Conservation (phyloP, 257 asterid species). For the Solanum piurae region DNA sequence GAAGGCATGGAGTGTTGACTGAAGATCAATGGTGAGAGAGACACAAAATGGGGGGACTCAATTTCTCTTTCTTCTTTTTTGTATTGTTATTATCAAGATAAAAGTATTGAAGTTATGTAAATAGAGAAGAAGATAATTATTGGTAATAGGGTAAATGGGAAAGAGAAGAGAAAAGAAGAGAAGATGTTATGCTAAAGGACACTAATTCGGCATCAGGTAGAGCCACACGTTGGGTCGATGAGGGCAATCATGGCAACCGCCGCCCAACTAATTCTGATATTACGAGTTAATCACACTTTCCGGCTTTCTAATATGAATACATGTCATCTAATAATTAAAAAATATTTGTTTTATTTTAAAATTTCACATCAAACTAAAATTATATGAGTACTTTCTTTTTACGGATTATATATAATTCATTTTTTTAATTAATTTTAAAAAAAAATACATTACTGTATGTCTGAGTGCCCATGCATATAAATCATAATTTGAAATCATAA, state of each 20-base stretch:
- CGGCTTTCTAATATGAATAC: too few relatives aligned
- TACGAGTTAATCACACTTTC: background rate
- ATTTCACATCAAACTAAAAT: too few relatives aligned
- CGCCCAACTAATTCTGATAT: background rate
- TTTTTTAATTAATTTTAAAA: too few relatives aligned
- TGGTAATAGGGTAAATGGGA: too few relatives aligned
- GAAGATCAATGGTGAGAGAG: background rate
- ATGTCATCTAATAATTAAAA: too few relatives aligned
- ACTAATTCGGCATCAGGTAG: background rate
- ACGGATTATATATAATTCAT: too few relatives aligned
- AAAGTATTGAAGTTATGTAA: background rate
- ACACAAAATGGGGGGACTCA: background rate
- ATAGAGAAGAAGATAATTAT: background rate
- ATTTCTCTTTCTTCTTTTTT: background rate
- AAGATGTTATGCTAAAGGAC: background rate
- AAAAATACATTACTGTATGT: too few relatives aligned
- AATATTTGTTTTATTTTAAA: too few relatives aligned
- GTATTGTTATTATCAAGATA: background rate
- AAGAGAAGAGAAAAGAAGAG: too few relatives aligned
- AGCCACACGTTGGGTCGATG: background rate
- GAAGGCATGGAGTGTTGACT: conserved; percentile 40
- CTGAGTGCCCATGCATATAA: too few relatives aligned
- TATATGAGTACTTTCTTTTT: too few relatives aligned
- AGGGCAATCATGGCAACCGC: background rate
- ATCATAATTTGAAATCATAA: too few relatives aligned